Evolutionary conservation across 495 filamentous ascomycete genomes (phyloP), one percentile per base, ranked within the genome.

Genomic region (Aspergillus funiculosus): DNA sequence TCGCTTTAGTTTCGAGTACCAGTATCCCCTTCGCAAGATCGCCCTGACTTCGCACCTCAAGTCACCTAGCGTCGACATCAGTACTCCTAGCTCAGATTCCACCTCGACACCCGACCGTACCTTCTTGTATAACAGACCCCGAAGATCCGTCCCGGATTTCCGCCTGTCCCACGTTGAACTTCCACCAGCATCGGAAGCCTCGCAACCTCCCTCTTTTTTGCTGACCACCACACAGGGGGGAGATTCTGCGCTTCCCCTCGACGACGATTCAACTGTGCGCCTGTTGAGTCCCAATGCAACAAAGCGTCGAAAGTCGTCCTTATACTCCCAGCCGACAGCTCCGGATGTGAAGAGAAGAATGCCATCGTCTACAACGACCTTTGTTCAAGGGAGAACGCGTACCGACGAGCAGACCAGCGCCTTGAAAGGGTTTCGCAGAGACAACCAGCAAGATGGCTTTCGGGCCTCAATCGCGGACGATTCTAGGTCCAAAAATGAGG

Each of bases 401-500:
- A 49, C 53, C 27, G 63, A 60, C 43, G 62, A 66, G 28, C 57
- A 59, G 53, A 45, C 44, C 40, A 59, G 58, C 50, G 47, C 56
- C 43, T 26, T 58, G 37, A 59, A 62, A 43, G 52, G 56, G n/a
- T 35, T 53, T 30, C 44, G 53, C 37, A 56, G 56, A 36, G 36
- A 55, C 28, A 55, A 48, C 17, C 28, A 49, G 29, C 55, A 66
- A 27, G 38, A 53, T 29, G 54, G 39, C 38, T 54, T 48, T 39
- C 51, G 40, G 28, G 51, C 47, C 30, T 35, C 53, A 21, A 44
- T 59, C 25, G 56, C 59, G 22, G 60, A 71, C 39, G 63, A 69
- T 9, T 43, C 55, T 26, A 59, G 62, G 18, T 60, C 61, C 6
- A 64, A 62, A 39, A 71, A 68, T 43, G 80, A 81, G 40, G 81